Evolutionary conservation across 2,329 filamentous ascomycete genomes (phyloP).

Genomic region (Tolypocladium sp.): DNA sequence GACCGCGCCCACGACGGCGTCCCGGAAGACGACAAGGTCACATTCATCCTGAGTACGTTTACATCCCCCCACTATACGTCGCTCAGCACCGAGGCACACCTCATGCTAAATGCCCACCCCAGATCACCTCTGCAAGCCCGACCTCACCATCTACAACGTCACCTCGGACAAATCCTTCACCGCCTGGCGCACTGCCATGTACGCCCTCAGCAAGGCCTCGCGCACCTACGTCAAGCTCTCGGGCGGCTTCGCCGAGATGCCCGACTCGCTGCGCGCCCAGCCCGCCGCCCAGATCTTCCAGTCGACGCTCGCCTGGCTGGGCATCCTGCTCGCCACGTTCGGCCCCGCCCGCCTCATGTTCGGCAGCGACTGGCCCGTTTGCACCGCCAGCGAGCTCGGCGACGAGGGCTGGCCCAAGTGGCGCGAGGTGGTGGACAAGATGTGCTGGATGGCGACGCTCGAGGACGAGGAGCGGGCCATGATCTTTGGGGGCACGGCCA

Average conservation of each 20-base stretch:
- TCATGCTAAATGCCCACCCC: slow-evolving; percentile 4
- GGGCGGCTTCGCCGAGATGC: slow-evolving; percentile 74
- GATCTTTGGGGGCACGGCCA: slow-evolving; percentile 66
- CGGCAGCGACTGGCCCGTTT: slow-evolving; percentile 90
- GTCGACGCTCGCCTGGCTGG: slow-evolving; percentile 60
- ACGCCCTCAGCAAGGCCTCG: slow-evolving; percentile 53
- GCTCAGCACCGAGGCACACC: neutral
- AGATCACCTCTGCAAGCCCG: slow-evolving; percentile 90
- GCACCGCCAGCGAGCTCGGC: slow-evolving; percentile 46
- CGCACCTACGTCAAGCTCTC: slow-evolving; percentile 87
- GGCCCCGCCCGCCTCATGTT: slow-evolving; percentile 72
- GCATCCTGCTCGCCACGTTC: slow-evolving; percentile 64
- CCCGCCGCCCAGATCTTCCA: slow-evolving; percentile 50
- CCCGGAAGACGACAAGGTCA: slow-evolving; percentile 48
- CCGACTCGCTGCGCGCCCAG: slow-evolving; percentile 39
- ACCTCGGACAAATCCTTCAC: slow-evolving; percentile 49
- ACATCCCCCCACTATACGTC: neutral
- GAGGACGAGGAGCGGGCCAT: slow-evolving; percentile 50
- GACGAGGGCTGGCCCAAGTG: slow-evolving; percentile 65
- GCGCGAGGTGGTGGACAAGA: slow-evolving; percentile 58
- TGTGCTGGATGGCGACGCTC: slow-evolving; percentile 56
- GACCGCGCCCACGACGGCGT: slow-evolving; percentile 54
- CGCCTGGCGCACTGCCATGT: slow-evolving; percentile 62
- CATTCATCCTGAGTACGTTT: slow-evolving; percentile 61
- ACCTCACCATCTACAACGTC: slow-evolving; percentile 54